phyloP scores from a whole-genome alignment of 441 rosid genomes.

The Euphorbia corollata region DNA sequence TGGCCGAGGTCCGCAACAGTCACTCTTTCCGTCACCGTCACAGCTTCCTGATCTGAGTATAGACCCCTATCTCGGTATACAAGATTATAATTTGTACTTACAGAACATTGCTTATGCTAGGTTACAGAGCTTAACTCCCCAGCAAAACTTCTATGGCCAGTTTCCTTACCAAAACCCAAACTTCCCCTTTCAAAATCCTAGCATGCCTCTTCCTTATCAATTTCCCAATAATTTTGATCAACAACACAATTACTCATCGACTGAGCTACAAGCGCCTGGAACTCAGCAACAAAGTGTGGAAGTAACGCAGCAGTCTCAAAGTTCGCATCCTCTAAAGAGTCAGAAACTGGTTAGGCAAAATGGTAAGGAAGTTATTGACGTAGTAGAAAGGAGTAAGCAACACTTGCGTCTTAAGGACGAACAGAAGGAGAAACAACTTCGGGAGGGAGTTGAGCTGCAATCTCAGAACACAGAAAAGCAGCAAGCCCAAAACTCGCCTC shows the following conservation, averaged over 20 bases:
- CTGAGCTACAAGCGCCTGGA: constrained; percentile 11
- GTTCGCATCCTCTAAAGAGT: constrained; percentile 1
- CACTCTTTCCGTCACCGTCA: constrained; percentile 10
- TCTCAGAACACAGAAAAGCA: constrained; percentile 1
- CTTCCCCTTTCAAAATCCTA: constrained; percentile 21
- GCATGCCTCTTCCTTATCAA: constrained; percentile 12
- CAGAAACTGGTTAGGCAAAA: background rate
- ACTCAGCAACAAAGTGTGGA: background rate
- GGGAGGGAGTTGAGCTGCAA: background rate
- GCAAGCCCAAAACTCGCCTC: background rate
- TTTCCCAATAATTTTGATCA: background rate
- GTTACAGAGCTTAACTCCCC: constrained; percentile 30
- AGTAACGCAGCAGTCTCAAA: background rate
- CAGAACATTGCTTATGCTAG: constrained; percentile 29
- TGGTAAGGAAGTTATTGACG: background rate
- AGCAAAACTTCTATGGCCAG: constrained; percentile 16
- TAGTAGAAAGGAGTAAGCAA: background rate
- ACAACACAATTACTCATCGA: constrained; percentile 20
- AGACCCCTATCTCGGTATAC: constrained; percentile 31
- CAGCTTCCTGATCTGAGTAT: constrained; percentile 8
- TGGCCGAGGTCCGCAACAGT: constrained; percentile 22
- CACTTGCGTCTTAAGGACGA: background rate
- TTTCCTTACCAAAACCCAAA: constrained; percentile 19
- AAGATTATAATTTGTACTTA: constrained; percentile 25
- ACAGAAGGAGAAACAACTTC: background rate